Conservation (phyloP, 2,329 filamentous ascomycete species). For the Paradendryphiella salina region DNA sequence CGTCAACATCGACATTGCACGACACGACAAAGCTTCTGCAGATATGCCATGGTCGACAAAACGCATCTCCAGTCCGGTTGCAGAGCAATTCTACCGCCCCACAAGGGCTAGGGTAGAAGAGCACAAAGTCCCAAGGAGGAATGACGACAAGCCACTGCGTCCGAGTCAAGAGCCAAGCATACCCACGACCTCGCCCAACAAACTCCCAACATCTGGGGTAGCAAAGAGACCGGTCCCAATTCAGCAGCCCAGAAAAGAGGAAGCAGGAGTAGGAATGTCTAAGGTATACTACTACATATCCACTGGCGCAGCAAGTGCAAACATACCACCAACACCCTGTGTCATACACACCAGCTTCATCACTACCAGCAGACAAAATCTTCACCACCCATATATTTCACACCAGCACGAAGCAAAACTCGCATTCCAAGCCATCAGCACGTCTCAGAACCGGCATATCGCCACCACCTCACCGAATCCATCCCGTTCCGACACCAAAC, state of each 20-base stretch:
- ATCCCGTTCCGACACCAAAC: constrained; percentile 74
- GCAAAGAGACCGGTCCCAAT: too few species aligned
- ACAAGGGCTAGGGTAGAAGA: background rate
- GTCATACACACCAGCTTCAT: too few species aligned
- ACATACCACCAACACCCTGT: too few species aligned
- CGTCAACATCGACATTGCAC: background rate
- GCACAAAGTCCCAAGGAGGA: background rate
- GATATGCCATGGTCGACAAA: background rate
- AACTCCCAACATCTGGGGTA: background rate
- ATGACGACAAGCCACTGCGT: background rate
- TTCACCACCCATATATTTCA: too few species aligned
- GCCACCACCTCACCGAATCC: constrained; percentile 32
- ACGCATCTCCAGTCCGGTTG: background rate
- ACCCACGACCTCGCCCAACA: background rate
- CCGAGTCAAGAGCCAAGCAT: background rate
- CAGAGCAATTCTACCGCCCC: constrained; percentile 3
- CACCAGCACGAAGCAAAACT: too few species aligned
- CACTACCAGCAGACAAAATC: too few species aligned
- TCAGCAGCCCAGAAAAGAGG: too few species aligned
- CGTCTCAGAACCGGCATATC: constrained; percentile 30
- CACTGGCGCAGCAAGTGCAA: too few species aligned
- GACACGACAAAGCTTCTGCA: background rate
- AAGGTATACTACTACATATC: too few species aligned
- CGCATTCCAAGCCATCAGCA: background rate
- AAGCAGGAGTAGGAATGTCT: too few species aligned